Base-by-base conservation (phyloP, 176 grass and related monocot genomes). In the Olyra latifolia region DNA sequence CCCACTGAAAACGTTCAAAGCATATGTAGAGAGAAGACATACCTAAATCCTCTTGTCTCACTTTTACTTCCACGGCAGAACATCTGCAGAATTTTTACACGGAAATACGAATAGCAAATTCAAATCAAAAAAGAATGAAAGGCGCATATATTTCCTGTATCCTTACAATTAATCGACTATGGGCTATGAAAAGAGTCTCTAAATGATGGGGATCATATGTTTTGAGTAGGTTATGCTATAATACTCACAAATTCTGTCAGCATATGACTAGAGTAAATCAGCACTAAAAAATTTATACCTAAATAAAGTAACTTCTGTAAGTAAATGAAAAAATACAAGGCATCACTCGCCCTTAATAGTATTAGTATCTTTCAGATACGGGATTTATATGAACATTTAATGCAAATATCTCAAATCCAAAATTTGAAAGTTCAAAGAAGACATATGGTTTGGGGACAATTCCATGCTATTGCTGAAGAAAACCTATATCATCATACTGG, bases 1-100 rank as follows among this genome's bases (percentile, higher is more conserved):
- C 19, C 52, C 24, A 71, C 44, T 83, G 57, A 80, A 72, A 72
- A 84, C 17, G 41, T 74, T 50, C 22, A 24, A 85, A 55, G 48
- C 24, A 75, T 57, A 74, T 72, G 20, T 8, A 16, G 60, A 66
- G 27, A 74, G 30, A 6, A 74, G 42, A 56, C 24, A 50, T 80
- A 99, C 96, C 96, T 99, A 85, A 93, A 99, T 79, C 96, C 96
- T 88, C 96, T 93, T 41, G 92, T 95, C 80, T 91, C 96, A 43
- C 77, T 93, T 84, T 88, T 95, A 83, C 96, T 99, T 75, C 96
- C 96, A 71, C 96, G 92, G 42, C 96, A 99, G 83, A 95, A 99
- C 45, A 95, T 88, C 96, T 99, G 90, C 48, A 79, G 80, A 13
- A 84, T 48, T 46, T 17, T 72, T 62, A 43, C 60, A 56, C 29